phyloP scores from a whole-genome alignment of 2,329 filamentous ascomycete genomes.

The Nigrospora oryzae region DNA sequence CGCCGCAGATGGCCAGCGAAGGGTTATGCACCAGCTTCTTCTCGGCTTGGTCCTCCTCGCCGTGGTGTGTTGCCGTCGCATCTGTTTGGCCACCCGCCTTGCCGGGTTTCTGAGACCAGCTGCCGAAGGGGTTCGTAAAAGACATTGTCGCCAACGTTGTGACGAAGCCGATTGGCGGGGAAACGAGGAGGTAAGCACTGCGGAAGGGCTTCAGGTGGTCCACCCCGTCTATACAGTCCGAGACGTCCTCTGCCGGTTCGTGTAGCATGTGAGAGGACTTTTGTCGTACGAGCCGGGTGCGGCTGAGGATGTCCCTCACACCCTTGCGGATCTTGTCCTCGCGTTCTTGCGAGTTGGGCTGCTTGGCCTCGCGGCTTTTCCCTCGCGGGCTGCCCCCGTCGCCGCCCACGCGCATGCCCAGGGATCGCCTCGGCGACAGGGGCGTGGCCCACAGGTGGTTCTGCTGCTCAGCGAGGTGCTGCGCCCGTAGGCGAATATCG shows the following conservation, averaged over 20 bases:
- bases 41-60: conserved; percentile 27
- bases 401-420: conserved; percentile 41
- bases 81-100: conserved; percentile 2
- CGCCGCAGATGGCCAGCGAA: conserved; percentile 67
- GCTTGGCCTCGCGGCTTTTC: conserved; percentile 28
- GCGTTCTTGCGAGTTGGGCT: conserved; percentile 30
- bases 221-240: conserved; percentile 18
- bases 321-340: conserved; percentile 39
- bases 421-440: conserved; percentile 20
- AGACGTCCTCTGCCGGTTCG: conserved; percentile 2
- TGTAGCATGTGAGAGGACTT: conserved; percentile 11
- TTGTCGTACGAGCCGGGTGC: conserved; percentile 21
- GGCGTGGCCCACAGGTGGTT: conserved; percentile 33
- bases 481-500: conserved; percentile 63
- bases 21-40: conserved; percentile 48
- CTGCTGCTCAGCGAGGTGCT: conserved; percentile 57
- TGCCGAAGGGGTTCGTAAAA: conserved; percentile 24
- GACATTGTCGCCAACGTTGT: conserved; percentile 56
- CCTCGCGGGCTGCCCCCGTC: conserved; percentile 30
- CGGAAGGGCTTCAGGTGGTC: conserved; percentile 25
- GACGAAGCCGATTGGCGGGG: conserved; percentile 54
- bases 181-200: conserved; percentile 56
- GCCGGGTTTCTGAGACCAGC: conserved; percentile 10
- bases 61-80: not conserved
- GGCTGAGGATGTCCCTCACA: conserved; percentile 38